These are phyloP conservation scores for Melastoma malabathricum DNA, from an alignment of 345 rosid species.

Conservation along the genomic window DNA sequence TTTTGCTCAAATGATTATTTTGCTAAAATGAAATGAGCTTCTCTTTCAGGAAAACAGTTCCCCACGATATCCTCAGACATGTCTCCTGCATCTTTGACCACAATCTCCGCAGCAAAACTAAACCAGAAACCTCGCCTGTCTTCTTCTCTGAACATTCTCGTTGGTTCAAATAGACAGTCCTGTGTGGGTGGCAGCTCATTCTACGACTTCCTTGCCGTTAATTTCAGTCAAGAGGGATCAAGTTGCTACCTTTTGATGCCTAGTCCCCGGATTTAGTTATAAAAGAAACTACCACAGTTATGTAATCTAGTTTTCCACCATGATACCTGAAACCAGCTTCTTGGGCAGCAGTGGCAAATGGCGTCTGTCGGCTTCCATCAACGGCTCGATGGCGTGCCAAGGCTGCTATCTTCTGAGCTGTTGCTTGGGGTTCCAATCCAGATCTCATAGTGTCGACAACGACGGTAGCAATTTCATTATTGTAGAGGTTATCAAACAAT, in stretches of 20 bases:
- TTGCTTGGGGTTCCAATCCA: conserved; percentile 53
- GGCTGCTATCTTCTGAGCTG: conserved; percentile 77
- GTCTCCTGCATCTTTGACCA: no score
- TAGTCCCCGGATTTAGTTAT: conserved; percentile 18
- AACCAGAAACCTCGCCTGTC: no score
- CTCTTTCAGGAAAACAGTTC: no score
- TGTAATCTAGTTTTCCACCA: conserved; percentile 98
- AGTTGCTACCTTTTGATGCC: background rate
- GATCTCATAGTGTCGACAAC: conserved; percentile 68
- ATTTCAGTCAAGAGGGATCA: no score
- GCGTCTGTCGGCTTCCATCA: conserved; percentile 64
- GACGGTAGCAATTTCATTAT: conserved; percentile 62
- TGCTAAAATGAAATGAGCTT: no score
- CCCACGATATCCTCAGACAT: no score
- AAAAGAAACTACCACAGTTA: conserved; percentile 81
- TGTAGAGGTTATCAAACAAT: conserved; percentile 80
- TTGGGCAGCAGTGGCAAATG: conserved; percentile 82
- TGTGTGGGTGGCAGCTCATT: no score
- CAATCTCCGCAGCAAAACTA: no score
- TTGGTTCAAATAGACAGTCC: no score
- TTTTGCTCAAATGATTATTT: no score
- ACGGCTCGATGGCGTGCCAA: conserved; percentile 72
- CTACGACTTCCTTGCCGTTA: no score
- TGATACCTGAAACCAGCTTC: conserved; percentile 80
- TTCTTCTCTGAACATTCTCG: no score